Evolutionary conservation across 192 early-diverging fungal genomes (phyloP).

Genomic region (Haplosporangium gracile): DNA sequence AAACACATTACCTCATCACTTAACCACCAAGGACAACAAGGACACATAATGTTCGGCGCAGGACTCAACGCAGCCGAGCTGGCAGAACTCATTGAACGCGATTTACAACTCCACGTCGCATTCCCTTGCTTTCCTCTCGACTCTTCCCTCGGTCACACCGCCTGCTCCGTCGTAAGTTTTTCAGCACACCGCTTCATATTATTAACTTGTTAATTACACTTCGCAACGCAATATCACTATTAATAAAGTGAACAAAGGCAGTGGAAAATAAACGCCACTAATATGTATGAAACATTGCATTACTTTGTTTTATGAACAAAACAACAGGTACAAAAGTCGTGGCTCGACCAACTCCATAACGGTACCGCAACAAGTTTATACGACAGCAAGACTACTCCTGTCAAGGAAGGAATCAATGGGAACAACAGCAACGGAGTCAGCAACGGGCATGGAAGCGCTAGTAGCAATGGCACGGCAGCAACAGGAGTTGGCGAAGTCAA

Average conservation of each 20-base stretch:
- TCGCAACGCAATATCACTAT: background rate
- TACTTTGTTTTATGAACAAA: background rate
- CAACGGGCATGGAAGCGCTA: background rate
- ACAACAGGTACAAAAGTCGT: constrained; percentile 42
- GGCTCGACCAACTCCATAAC: constrained; percentile 42
- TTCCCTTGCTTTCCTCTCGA: constrained; percentile 69
- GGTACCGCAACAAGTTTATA: constrained; percentile 31
- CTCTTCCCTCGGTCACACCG: constrained; percentile 58
- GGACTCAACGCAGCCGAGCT: constrained; percentile 47
- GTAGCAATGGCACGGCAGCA: background rate
- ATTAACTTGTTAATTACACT: background rate
- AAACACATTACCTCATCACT: background rate
- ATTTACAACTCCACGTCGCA: constrained; percentile 67
- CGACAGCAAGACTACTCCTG: background rate
- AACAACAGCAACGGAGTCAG: background rate
- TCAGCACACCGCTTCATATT: background rate
- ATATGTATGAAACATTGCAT: background rate
- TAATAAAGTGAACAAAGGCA: background rate
- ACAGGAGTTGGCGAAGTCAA: constrained; percentile 39
- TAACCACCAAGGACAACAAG: background rate
- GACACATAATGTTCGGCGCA: constrained; percentile 35
- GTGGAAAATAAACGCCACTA: background rate
- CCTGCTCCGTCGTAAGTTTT: constrained; percentile 66
- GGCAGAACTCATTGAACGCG: constrained; percentile 57
- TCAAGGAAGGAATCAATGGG: background rate